Base-by-base conservation (phyloP, 305 asterid species). In the Solanum hybrid region DNA sequence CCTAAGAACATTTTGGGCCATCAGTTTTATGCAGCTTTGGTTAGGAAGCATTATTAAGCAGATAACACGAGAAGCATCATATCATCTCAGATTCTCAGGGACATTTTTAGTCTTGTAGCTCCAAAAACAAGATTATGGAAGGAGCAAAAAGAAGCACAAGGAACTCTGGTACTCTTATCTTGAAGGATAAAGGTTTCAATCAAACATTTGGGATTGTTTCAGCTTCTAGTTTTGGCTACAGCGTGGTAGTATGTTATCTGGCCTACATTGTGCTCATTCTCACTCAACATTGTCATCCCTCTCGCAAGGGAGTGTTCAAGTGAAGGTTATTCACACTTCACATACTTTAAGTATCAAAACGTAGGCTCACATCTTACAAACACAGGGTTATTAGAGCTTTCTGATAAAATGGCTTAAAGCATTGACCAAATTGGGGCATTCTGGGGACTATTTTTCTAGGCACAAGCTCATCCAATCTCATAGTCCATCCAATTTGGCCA, bases 1-100 rank as follows among this genome's bases (percentile, higher is more conserved):
- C 94, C 94, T 93, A 91, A 87, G 82, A 80, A 37, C 65, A 80
- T 80, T 37, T 38, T 37, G 33, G n/a, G 65, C 65, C 86, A 80
- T 80, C 86, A 38, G 32, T 79, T 79, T 79, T 83, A 83, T 83
- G 37, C 37, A 41, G 76, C 65, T n/a, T 24, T 38, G n/a, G 86
- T 80, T 38, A 80, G 86, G 86, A 80, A 80, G 12, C 13, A 80
- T 38, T 80, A 24, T 11, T n/a, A 80, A 80, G 65, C 33, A 24
- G 86, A 80, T 38, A 38, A n/a, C 17, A 15, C 13, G 6, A 80
- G 65, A 37, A 80, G 65, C 65, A 80, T 80, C 34, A 80, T 24
- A 80, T 80, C 86, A 37, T 38, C 65, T 80, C 57, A 82, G 87
- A 79, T 78, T 78, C 41, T 39, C 85, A 79, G 76, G n/a, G 75